Evolutionary conservation across 2,329 filamentous ascomycete species (phyloP), one percentile per base, ranked within the genome.

Genomic region (Albifimbria verrucaria): DNA sequence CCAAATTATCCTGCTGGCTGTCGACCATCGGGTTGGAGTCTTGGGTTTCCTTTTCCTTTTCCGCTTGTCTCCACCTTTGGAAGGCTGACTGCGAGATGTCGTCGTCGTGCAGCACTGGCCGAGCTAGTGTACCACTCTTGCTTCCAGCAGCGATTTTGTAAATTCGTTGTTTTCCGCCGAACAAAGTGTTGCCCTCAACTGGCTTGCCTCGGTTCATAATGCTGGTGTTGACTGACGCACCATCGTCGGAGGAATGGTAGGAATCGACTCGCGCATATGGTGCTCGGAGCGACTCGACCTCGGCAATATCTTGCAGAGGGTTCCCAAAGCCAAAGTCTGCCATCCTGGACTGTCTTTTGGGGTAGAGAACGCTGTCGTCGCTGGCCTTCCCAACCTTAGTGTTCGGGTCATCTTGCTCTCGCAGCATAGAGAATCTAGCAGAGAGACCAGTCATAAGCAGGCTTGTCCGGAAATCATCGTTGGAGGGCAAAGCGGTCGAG

Each of bases 381-480:
- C 89, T 94, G 17, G 93, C 93, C 71, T 97, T 97, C 53, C 93
- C 93, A 26, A 97, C 81, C 68, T 92, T 89, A 2, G 91, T 93
- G 57, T 78, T 87, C 1, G 93, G 93, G 64, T 97, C 92, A 68
- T 97, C 92, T 68, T 97, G 93, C 70, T 97, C 93, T 63, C 91
- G 81, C 26, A 97, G 77, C 93, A 97, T 97, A 61, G 93, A 97
- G 70, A 99, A 99, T 7, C 94, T 86, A 12, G 92, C 91, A 0
- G 93, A 97, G 4, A 99, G 80, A 42, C 92, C 93, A 1, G 91
- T 92, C 93, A 99, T 96, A 57, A 99, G 78, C 54, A 99, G 76
- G 77, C 94, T 97, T 3, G 94, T 99, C 53, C 94, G 85, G 71
- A 99, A 97, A 65, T 97, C 88, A 70, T 97, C 91, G 46, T 77